Conservation (phyloP, 1,284 basidiomycete species). For the Wallemia hederae region DNA sequence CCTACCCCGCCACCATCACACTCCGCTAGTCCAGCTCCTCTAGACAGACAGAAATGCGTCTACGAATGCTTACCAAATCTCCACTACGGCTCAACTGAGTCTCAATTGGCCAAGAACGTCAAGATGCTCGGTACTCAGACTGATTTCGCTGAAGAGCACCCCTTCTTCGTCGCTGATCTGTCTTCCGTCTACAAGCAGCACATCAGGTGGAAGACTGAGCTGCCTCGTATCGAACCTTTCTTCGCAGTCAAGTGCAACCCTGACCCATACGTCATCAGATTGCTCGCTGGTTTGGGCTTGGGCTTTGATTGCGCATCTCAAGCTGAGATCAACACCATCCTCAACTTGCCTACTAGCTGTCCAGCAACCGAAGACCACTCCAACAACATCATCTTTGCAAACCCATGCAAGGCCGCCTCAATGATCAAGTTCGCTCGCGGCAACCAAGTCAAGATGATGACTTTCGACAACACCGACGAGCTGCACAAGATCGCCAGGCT, state of each 20-base stretch:
- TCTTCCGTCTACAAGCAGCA: conserved; percentile 65
- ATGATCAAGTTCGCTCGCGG: conserved; percentile 64
- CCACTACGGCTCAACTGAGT: conserved; percentile 1
- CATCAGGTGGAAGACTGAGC: conserved; percentile 44
- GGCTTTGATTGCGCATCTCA: conserved; percentile 98
- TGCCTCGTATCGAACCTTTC: conserved; percentile 71
- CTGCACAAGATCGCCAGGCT: conserved; percentile 72
- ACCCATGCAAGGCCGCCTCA: conserved; percentile 89
- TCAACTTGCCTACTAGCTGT: conserved; percentile 31
- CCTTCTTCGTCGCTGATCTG: conserved; percentile 88
- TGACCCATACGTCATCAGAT: conserved; percentile 67
- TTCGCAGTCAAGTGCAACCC: conserved; percentile 97
- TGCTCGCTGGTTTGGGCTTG: conserved; percentile 62
- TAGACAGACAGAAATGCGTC: neutral
- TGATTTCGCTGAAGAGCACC: conserved; percentile 42
- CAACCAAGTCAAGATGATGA: conserved; percentile 65
- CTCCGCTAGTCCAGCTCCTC: neutral
- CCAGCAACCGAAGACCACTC: conserved; percentile 6
- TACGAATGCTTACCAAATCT: conserved; percentile 1
- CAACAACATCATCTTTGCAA: conserved; percentile 75
- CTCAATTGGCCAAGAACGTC: neutral
- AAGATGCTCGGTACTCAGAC: neutral
- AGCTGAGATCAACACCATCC: conserved; percentile 61
- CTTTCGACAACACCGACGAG: conserved; percentile 94
- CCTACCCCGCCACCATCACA: neutral